Percentiles rank a stretch among this genome's conserved stretches.
phyloP scores from a whole-genome alignment of 2,329 filamentous ascomycete species.

The Cercospora beticola region DNA sequence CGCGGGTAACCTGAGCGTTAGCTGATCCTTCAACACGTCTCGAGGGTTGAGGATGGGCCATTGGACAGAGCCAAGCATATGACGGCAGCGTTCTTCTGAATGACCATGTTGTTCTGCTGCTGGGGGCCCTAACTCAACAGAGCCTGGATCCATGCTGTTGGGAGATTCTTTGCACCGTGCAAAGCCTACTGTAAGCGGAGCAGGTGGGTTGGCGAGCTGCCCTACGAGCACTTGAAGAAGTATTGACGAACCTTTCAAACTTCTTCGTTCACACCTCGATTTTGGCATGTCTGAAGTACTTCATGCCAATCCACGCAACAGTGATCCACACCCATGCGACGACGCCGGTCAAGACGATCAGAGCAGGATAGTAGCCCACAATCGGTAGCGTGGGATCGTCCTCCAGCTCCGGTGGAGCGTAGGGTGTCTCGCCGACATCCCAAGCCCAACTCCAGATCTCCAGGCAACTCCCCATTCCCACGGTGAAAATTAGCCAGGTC shows the following conservation, averaged over 20 bases:
- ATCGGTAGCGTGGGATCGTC: slow-evolving; percentile 94
- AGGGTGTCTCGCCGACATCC: slow-evolving; percentile 95
- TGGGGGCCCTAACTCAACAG: not conserved
- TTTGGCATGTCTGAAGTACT: slow-evolving; percentile 97
- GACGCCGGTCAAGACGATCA: slow-evolving; percentile 88
- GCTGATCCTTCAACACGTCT: not conserved
- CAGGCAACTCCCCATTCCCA: slow-evolving; percentile 93
- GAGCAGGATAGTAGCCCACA: slow-evolving; percentile 91
- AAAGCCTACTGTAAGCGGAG: not conserved
- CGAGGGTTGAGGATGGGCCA: not conserved
- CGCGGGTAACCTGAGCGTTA: not conserved
- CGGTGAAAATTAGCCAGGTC: slow-evolving; percentile 94
- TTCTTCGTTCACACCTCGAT: slow-evolving; percentile 57
- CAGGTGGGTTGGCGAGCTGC: not conserved
- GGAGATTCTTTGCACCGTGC: not conserved
- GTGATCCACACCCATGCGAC: slow-evolving; percentile 99
- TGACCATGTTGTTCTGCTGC: not conserved
- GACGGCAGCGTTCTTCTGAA: not conserved
- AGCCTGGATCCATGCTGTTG: not conserved
- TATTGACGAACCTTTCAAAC: not conserved
- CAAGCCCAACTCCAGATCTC: slow-evolving; percentile 98
- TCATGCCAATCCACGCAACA: slow-evolving; percentile 98
- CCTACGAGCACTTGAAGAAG: not conserved
- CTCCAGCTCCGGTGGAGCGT: slow-evolving; percentile 90
- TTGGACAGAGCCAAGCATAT: not conserved